These are phyloP conservation scores for Lentinula edodes DNA, from an alignment of 768 basidiomycete genomes.

Conservation along the genomic window DNA sequence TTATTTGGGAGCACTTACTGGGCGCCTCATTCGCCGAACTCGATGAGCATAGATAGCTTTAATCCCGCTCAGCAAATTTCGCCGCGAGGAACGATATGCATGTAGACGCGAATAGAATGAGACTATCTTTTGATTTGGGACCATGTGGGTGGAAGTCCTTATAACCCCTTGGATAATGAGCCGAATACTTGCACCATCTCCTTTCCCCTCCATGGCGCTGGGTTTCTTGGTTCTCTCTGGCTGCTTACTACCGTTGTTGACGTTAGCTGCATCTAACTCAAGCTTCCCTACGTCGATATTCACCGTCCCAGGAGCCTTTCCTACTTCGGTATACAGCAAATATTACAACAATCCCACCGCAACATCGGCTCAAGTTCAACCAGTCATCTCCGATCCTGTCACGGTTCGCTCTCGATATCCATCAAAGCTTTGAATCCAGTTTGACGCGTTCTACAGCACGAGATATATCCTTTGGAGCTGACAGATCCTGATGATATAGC, in stretches of 20 bases:
- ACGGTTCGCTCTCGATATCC: constrained; percentile 30
- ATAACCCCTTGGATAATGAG: neutral
- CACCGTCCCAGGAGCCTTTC: constrained; percentile 58
- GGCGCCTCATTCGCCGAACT: neutral
- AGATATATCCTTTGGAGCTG: constrained; percentile 52
- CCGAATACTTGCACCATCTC: neutral
- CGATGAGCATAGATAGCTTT: neutral
- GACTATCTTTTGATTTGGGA: neutral
- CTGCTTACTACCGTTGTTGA: neutral
- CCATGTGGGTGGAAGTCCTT: neutral
- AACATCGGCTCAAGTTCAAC: constrained; percentile 69
- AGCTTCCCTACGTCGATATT: constrained; percentile 34
- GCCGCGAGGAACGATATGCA: neutral
- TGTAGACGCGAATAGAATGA: neutral
- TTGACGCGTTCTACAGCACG: constrained; percentile 32
- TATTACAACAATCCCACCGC: constrained; percentile 74
- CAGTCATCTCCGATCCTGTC: constrained; percentile 70
- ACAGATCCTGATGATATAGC: constrained; percentile 62
- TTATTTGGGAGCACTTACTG: neutral
- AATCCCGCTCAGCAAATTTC: neutral
- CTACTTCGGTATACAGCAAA: constrained; percentile 54
- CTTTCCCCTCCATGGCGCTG: neutral
- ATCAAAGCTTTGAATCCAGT: neutral
- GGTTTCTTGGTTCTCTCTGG: neutral
- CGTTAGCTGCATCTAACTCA: constrained; percentile 3